Conservation (phyloP, 2,329 filamentous ascomycete genomes). For the Fusarium ambrosium region DNA sequence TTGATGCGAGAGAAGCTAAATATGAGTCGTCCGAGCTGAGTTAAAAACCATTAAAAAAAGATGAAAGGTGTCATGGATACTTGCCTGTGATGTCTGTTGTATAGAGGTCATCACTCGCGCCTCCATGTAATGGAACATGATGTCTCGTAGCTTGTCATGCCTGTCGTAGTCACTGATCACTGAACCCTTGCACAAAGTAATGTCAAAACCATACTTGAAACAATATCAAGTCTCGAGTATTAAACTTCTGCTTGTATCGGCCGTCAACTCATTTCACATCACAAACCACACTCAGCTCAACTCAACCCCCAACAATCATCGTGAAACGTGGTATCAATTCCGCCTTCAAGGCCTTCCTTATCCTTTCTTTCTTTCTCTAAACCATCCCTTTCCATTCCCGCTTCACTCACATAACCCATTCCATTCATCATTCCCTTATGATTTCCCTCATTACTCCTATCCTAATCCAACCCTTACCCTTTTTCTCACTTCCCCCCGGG, state of each 20-base stretch:
- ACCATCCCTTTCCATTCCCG: slow-evolving; percentile 17
- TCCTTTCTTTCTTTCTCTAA: slow-evolving; percentile 31
- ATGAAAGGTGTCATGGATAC: slow-evolving; percentile 31
- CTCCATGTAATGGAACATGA: not conserved
- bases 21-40: slow-evolving; percentile 44
- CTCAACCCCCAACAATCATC: slow-evolving; percentile 3
- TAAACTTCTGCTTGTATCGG: not conserved
- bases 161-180: not conserved
- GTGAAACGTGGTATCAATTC: slow-evolving; percentile 46
- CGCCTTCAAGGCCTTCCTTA: slow-evolving; percentile 22
- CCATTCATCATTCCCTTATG: slow-evolving; percentile 13
- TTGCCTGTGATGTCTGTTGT: not conserved
- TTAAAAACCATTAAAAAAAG: slow-evolving; percentile 37
- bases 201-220: not conserved
- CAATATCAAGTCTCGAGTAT: not conserved
- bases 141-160: not conserved
- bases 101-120: not conserved
- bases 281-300: not conserved
- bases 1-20: slow-evolving; percentile 48
- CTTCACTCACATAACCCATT: slow-evolving; percentile 8
- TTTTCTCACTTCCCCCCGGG: not conserved
- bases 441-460: slow-evolving; percentile 11
- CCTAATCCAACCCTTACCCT: slow-evolving; percentile 22
- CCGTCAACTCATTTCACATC: not conserved
- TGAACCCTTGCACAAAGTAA: not conserved